Base-by-base conservation (phyloP, 202 grass and related monocot genomes). In the Elaeis oleifera region DNA sequence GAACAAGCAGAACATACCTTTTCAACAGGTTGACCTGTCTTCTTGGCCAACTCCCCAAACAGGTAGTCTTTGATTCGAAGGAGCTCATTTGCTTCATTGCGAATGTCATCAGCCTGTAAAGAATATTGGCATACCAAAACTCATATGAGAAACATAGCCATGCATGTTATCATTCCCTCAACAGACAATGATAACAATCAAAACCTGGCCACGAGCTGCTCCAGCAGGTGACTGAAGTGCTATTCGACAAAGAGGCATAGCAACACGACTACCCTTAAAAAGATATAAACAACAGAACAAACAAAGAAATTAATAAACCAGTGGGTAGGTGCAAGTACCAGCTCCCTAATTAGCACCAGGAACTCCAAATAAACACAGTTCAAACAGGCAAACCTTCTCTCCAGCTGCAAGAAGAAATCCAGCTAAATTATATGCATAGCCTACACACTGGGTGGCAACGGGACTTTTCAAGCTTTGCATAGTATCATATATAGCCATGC, bases 331-430 rank as follows among this genome's bases (percentile, higher is more conserved):
- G 36, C 9, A n/a, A 9, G 13, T 64, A 0, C 26, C 15, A 49
- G 59, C 9, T 0, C 18, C 63, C 4, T 36, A 16, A 56, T 25
- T 15, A 36, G 36, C 14, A 25, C n/a, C 36, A 79, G 58, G 2
- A 16, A 56, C n/a, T 23, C 39, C 36, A 44, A 44, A 44, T 44
- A 44, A 52, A 58, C 5, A 25, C 8, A 18, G 48, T 54, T 61
- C 49, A 36, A 68, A 29, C 29, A 60, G 18, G 17, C 53, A 32
- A 67, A 91, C 92, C 88, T 89, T 97, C 36, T 91, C 83, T 67
- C 92, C 92, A 60, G 92, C 88, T 60, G 92, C 88, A 70, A 97
- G 84, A 84, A 97, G 79, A 77, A 91, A 97, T 67, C 76, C 88
- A 70, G 92, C 78, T 58, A 97, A 56, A 72, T 97, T 83, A 81